Base-by-base conservation (phyloP, 352 stramenopile species). In the Phytophthora fragariaefolia region DNA sequence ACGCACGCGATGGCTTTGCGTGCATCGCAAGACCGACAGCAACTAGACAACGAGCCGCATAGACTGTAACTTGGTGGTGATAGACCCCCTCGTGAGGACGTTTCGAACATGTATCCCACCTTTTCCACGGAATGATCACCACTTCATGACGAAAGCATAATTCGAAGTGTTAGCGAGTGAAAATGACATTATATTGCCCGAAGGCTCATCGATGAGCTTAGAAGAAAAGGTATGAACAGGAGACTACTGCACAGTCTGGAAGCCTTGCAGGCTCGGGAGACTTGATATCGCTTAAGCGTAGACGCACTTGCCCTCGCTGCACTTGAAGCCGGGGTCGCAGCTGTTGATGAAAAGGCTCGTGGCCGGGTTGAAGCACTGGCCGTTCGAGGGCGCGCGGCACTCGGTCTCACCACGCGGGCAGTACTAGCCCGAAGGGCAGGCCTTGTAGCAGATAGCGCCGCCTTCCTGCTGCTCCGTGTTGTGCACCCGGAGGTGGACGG, bases 1-100 rank as follows among this genome's bases (percentile, higher is more conserved):
- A 53, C 63, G 61, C 30, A 73, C 74, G 57, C 80, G 70, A 67
- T 86, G 77, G 77, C 73, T 86, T 13, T 86, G 77, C 20, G 40
- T 68, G 34, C 52, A 82, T 58, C 66, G 59, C 26, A 51, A 71
- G 2, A 38, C 59, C 13, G 26, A 23, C 2, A 18, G 27, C 30
- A 66, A 55, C 10, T 70, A 73, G 42, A 66, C 24, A 46, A 24
- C 50, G 20, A 47, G 30, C 30, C 12, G 3, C 24, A 51, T 63
- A 59, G 48, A 58, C 43, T 42, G 34, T 8, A 42, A 42, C 34
- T 42, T 20, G 13, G 34, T n/a, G 28, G 40, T 47, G 40, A 47
- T 18, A 46, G n/a, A n/a, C n/a, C n/a, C n/a, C n/a, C n/a, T n/a
- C n/a, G n/a, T n/a, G n/a, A n/a, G n/a, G n/a, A n/a, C n/a, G n/a